A percentile compares a stretch with the other conserved stretches of the same genome.
These are phyloP conservation scores for Myotisia sp. DNA, from an alignment of 2,329 filamentous ascomycete species.

Conservation along the genomic window DNA sequence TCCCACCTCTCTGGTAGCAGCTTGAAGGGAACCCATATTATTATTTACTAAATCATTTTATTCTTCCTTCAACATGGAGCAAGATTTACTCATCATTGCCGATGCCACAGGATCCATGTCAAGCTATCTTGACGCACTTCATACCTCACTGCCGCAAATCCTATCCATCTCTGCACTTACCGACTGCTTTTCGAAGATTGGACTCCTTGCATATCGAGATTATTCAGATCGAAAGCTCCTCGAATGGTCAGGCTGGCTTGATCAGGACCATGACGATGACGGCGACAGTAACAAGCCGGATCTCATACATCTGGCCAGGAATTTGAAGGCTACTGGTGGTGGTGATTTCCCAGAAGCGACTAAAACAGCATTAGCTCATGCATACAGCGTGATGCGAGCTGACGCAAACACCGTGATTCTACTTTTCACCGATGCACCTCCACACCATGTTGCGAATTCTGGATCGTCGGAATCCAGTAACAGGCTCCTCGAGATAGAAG, in stretches of 20 bases:
- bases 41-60: too few relatives aligned
- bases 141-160: slow-evolving; percentile 37
- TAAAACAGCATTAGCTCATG: slow-evolving; percentile 36
- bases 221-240: slow-evolving; percentile 27
- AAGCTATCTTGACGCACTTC: slow-evolving; percentile 31
- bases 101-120: slow-evolving; percentile 3
- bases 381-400: slow-evolving; percentile 35
- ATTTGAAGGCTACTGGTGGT: slow-evolving; percentile 23
- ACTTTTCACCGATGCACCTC: slow-evolving; percentile 36
- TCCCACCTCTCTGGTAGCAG: too few relatives aligned
- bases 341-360: slow-evolving; percentile 36
- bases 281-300: slow-evolving; percentile 16
- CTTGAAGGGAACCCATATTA: too few relatives aligned
- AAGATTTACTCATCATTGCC: slow-evolving; percentile 2
- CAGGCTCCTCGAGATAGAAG: slow-evolving; percentile 18
- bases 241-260: slow-evolving; percentile 39
- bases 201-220: slow-evolving; percentile 39
- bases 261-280: slow-evolving; percentile 9
- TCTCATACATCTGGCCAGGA: slow-evolving; percentile 25
- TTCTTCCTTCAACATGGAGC: slow-evolving; percentile 3
- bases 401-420: slow-evolving; percentile 38
- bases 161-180: slow-evolving; percentile 38
- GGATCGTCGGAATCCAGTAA: slow-evolving; percentile 15
- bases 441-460: slow-evolving; percentile 28
- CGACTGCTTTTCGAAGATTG: slow-evolving; percentile 37